These are phyloP conservation scores for Lachancea dasiensis DNA, from an alignment of 805 yeast genomes.

Conservation along the genomic window DNA sequence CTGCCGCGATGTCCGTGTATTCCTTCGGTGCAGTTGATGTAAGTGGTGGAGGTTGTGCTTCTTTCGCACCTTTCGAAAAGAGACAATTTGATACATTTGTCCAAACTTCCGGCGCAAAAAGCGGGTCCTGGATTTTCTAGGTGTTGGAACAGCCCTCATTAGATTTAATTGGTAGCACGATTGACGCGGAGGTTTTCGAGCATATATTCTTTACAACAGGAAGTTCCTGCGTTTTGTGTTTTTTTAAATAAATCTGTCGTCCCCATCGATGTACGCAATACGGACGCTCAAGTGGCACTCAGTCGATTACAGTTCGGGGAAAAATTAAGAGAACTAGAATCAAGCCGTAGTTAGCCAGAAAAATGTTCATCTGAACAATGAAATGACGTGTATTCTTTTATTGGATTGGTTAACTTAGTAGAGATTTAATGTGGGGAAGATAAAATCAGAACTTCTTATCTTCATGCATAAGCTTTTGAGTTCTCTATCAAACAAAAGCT, in stretches of 20 bases:
- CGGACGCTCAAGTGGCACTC: neutral
- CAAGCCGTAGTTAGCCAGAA: neutral
- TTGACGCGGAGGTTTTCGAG: too few relatives aligned
- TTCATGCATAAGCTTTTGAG: conserved; percentile 8
- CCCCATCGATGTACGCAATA: too few relatives aligned
- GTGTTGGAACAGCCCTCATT: conserved; percentile 33
- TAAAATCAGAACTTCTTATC: neutral
- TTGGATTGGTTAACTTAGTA: neutral
- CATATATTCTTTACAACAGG: neutral
- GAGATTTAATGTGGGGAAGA: conserved; percentile 1
- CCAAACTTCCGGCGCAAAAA: conserved; percentile 13
- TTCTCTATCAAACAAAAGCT: conserved; percentile 37
- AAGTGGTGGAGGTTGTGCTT: conserved; percentile 26
- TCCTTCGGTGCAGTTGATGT: conserved; percentile 9
- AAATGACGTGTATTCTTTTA: neutral
- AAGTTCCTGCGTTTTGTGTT: too few relatives aligned
- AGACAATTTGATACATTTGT: conserved; percentile 15
- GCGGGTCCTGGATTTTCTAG: conserved; percentile 24
- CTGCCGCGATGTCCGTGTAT: neutral
- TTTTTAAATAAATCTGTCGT: conserved; percentile 2
- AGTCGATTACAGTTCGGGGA: neutral
- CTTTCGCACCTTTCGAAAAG: conserved; percentile 16
- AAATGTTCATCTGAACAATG: too few relatives aligned
- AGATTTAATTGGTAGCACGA: neutral
- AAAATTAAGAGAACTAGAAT: neutral